Conservation (phyloP, 805 yeast genomes). For the Metschnikowia henanensis region DNA sequence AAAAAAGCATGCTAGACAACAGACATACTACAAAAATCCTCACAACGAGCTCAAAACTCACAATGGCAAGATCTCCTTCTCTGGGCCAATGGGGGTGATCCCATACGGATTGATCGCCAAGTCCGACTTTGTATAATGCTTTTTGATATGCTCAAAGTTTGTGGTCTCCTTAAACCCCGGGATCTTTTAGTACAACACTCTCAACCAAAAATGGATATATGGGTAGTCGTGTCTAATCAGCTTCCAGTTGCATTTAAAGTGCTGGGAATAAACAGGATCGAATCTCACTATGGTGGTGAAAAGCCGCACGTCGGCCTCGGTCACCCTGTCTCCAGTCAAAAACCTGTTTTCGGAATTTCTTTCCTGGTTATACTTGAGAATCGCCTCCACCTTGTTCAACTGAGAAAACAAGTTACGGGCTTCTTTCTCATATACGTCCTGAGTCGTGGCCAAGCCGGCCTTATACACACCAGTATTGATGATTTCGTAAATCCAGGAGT, state of each 20-base stretch:
- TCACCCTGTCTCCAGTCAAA: conserved; percentile 63
- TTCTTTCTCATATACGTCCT: conserved; percentile 75
- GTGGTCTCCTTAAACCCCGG: conserved; percentile 78
- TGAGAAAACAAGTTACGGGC: conserved; percentile 61
- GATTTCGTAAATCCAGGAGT: conserved; percentile 78
- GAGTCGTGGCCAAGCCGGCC: conserved; percentile 84
- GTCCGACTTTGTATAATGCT: conserved; percentile 89
- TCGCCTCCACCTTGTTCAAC: conserved; percentile 69
- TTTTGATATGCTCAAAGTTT: conserved; percentile 85
- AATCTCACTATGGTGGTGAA: conserved; percentile 87
- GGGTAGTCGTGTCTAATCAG: conserved; percentile 84
- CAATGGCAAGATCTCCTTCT: conserved; percentile 61
- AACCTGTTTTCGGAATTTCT: conserved; percentile 25
- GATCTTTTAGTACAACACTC: conserved; percentile 76
- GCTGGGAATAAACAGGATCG: conserved; percentile 92
- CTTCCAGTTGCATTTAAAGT: conserved; percentile 88
- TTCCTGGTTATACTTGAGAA: conserved; percentile 48
- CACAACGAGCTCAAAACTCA: no score
- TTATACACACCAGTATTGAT: conserved; percentile 94
- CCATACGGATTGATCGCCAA: conserved; percentile 74
- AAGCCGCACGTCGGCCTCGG: conserved; percentile 89
- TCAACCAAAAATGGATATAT: conserved; percentile 72
- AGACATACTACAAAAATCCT: no score
- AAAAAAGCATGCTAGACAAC: no score
- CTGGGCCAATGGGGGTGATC: conserved; percentile 87